Evolutionary conservation across 768 basidiomycete species (phyloP).

Genomic region (Boletellus ananas): DNA sequence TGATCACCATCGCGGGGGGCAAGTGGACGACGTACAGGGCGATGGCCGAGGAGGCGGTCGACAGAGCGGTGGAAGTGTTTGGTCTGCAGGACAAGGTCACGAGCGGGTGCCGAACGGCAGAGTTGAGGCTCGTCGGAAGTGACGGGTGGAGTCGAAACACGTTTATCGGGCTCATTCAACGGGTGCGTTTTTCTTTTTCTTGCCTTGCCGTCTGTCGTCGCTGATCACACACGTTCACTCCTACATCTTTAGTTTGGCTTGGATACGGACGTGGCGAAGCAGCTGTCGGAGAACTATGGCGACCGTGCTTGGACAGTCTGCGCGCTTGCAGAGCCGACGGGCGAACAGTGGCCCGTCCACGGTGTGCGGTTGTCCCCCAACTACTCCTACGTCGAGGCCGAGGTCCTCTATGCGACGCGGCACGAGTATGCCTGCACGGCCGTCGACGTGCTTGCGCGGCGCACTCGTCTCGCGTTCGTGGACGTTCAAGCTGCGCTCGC

Average conservation of each 20-base stretch:
- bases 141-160: slow-evolving; percentile 95
- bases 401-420: slow-evolving; percentile 83
- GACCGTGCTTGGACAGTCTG: slow-evolving; percentile 96
- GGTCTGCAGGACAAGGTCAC: slow-evolving; percentile 51
- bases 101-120: slow-evolving; percentile 73
- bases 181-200: slow-evolving; percentile 44
- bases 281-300: slow-evolving; percentile 91
- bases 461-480: slow-evolving; percentile 91
- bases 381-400: slow-evolving; percentile 92
- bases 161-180: slow-evolving; percentile 94
- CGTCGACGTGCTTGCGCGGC: slow-evolving; percentile 87
- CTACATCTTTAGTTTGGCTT: slow-evolving; percentile 66
- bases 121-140: slow-evolving; percentile 81
- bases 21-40: slow-evolving; percentile 98
- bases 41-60: slow-evolving; percentile 95
- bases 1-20: slow-evolving; percentile 93
- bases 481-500: slow-evolving; percentile 83
- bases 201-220: background rate
- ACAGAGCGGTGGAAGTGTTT: slow-evolving; percentile 80
- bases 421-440: slow-evolving; percentile 94
- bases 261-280: slow-evolving; percentile 88
- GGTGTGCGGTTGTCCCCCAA: slow-evolving; percentile 65
- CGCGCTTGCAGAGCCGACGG: slow-evolving; percentile 72
- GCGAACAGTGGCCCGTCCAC: slow-evolving; percentile 80
- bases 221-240: background rate